Conservation (phyloP, 805 yeast species). For the Vanderwaltozyma tropicalis region DNA sequence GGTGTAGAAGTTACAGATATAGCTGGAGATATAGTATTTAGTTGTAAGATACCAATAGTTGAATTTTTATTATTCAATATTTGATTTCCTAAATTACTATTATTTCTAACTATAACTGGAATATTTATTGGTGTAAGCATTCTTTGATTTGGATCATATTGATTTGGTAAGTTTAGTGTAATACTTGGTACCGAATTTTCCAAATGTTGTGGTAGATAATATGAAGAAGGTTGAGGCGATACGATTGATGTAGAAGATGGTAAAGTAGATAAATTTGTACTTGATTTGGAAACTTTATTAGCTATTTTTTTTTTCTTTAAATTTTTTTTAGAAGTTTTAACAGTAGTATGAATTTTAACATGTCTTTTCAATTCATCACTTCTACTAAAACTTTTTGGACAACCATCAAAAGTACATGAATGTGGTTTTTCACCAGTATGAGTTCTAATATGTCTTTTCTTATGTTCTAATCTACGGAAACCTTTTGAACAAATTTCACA, state of each 20-base stretch:
- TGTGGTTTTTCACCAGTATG: slow-evolving; percentile 94
- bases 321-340: slow-evolving; percentile 6
- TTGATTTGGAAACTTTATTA: neutral
- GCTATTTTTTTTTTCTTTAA: slow-evolving; percentile 1
- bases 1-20: neutral
- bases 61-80: neutral
- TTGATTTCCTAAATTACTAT: neutral
- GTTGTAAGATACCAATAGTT: neutral
- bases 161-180: neutral
- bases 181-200: neutral
- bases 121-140: neutral
- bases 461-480: slow-evolving; percentile 82
- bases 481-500: slow-evolving; percentile 81
- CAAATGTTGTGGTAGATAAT: neutral
- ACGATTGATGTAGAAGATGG: neutral
- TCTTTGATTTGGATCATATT: neutral
- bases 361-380: slow-evolving; percentile 83
- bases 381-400: slow-evolving; percentile 69
- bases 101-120: neutral
- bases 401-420: slow-evolving; percentile 74
- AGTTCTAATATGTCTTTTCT: slow-evolving; percentile 81
- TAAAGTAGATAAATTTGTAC: neutral
- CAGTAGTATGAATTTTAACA: slow-evolving; percentile 53
- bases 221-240: too few species aligned
- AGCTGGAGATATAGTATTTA: neutral